Base-by-base conservation (phyloP, 2,329 filamentous ascomycete genomes). In the Colletotrichum coccodes region DNA sequence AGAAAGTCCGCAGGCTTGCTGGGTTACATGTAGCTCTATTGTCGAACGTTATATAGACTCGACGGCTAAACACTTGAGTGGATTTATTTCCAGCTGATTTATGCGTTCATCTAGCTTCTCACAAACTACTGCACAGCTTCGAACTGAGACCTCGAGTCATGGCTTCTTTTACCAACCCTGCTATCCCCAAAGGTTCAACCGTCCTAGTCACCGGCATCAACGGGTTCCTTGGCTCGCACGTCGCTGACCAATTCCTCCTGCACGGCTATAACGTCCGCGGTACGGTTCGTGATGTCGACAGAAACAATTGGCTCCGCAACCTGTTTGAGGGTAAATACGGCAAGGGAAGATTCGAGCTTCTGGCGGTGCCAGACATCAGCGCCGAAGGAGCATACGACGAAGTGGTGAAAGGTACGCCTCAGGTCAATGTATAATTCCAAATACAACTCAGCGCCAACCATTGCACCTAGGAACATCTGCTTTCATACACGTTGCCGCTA, bases 171-270 rank as follows among this genome's bases (percentile, higher is more conserved):
- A 54, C 32, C 8, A 38, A 60, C 16, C 40, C 60, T n/a, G 59
- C 23, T 6, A 26, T 64, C 32, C 53, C 61, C 8, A 36, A 21
- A 6, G 53, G 53, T 5, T 26, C 38, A 18, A 28, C 34, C 14
- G 71, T 83, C 23, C 75, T 79, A 16, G 79, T 83, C 28, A 83
- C 81, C 1, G 81, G 81, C 34, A 77, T 77, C 68, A 84, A 82
- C 67, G 81, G 81, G 64, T 81, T 82, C 68, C 78, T 82, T 34
- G 81, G 78, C 9, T 77, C 79, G 42, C 80, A 82, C 68, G 78
- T 79, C 58, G 74, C 78, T 44, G 78, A 79, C 2, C 72, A 75
- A 0, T 73, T 82, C 11, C 76, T 83, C 1, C 21, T 70, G 2
- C 64, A 75, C 3, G 80, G 80, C 6, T 81, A 81, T 64, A 71